Percentiles rank a stretch among this genome's conserved stretches.
Evolutionary conservation across 352 stramenopile genomes (phyloP).

Genomic region (Phytophthora hibernalis): DNA sequence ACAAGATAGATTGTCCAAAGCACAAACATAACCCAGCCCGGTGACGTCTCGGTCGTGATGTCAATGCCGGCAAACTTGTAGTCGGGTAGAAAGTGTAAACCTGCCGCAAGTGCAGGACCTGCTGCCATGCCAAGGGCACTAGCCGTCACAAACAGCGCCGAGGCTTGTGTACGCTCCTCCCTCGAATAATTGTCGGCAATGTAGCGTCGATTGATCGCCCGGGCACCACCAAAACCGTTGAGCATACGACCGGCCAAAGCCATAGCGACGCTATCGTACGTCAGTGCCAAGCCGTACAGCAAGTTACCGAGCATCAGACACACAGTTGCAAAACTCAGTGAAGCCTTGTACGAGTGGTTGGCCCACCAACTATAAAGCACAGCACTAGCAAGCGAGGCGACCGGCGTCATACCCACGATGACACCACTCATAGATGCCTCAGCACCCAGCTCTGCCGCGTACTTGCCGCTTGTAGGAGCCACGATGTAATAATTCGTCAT

Average conservation of each 20-base stretch:
- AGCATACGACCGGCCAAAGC: constrained; percentile 91
- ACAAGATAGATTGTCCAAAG: constrained; percentile 76
- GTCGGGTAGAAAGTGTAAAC: constrained; percentile 76
- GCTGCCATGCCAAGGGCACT: constrained; percentile 93
- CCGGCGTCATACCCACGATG: constrained; percentile 97
- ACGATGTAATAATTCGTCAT: constrained; percentile 99
- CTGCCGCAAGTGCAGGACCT: constrained; percentile 80
- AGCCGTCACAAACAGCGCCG: constrained; percentile 92
- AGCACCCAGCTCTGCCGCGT: constrained; percentile 90
- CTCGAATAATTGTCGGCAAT: constrained; percentile 90
- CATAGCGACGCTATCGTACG: constrained; percentile 86
- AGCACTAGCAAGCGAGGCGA: constrained; percentile 94
- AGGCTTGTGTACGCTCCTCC: constrained; percentile 91
- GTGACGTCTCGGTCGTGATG: constrained; percentile 89
- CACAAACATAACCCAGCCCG: constrained; percentile 92
- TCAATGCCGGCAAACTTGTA: constrained; percentile 64
- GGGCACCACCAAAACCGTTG: constrained; percentile 93
- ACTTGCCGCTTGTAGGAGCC: constrained; percentile 93
- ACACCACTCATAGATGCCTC: constrained; percentile 91
- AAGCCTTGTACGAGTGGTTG: constrained; percentile 90
- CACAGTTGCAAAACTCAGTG: constrained; percentile 84
- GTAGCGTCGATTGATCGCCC: constrained; percentile 93
- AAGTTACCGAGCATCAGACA: constrained; percentile 90
- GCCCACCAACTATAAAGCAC: constrained; percentile 96
- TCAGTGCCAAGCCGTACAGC: constrained; percentile 85